phyloP scores from a whole-genome alignment of 768 basidiomycete species.

The Lentinula sp. region DNA sequence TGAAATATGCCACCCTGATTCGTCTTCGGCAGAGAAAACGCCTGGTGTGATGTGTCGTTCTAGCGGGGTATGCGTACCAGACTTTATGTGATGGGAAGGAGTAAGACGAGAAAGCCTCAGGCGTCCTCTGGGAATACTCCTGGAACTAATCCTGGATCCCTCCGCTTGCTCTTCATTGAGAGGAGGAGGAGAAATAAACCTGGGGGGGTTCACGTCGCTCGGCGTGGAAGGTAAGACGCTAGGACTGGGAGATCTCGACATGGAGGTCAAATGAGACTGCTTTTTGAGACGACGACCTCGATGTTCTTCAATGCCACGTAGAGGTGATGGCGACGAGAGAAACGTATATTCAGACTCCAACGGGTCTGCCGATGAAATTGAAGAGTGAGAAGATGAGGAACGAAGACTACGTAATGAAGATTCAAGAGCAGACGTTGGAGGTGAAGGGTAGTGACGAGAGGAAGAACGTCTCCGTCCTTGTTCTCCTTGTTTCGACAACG shows the following conservation, averaged over 20 bases:
- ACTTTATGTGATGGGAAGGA: neutral
- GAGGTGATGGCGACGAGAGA: constrained; percentile 13
- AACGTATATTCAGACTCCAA: constrained; percentile 20
- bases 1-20: neutral
- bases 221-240: constrained; percentile 43
- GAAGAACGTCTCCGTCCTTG: constrained; percentile 32
- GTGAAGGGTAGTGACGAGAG: constrained; percentile 26
- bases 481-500: constrained; percentile 21
- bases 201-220: constrained; percentile 15
- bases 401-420: constrained; percentile 15
- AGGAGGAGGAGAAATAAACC: neutral
- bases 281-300: constrained; percentile 26
- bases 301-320: neutral
- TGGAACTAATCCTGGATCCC: neutral
- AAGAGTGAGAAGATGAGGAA: constrained; percentile 17
- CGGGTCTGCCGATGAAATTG: constrained; percentile 15
- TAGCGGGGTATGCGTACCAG: neutral
- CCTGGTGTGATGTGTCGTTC: neutral
- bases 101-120: neutral
- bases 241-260: constrained; percentile 43
- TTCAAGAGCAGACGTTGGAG: constrained; percentile 15
- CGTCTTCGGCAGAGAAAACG: neutral
- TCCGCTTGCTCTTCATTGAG: neutral
- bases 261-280: constrained; percentile 14
- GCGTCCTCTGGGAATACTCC: neutral